phyloP scores from a whole-genome alignment of 2,329 filamentous ascomycete species.

The Raffaelea ambrosiae region DNA sequence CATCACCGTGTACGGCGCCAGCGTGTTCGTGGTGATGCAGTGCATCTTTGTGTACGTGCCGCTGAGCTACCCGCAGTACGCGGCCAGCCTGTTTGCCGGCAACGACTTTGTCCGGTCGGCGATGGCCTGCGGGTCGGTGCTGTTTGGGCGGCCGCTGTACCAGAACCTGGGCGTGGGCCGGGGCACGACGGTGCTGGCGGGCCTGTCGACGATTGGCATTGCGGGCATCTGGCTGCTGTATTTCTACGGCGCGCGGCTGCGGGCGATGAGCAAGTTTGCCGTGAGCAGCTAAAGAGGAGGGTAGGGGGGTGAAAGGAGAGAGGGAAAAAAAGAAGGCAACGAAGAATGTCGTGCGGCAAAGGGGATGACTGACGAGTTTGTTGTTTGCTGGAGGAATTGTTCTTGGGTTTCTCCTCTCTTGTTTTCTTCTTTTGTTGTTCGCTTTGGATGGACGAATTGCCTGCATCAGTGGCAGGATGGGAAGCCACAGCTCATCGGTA shows the following conservation, averaged over 20 bases:
- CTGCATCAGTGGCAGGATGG: too few species aligned
- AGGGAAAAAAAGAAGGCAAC: too few species aligned
- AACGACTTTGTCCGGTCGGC: slow-evolving; percentile 52
- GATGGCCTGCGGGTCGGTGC: slow-evolving; percentile 49
- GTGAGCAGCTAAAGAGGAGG: slow-evolving; percentile 8
- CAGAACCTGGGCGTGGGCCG: slow-evolving; percentile 48
- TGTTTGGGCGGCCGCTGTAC: slow-evolving; percentile 53
- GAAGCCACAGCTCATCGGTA: too few species aligned
- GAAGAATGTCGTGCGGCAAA: too few species aligned
- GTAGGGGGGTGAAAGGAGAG: too few species aligned
- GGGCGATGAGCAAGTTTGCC: slow-evolving; percentile 51
- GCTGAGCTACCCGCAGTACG: slow-evolving; percentile 46
- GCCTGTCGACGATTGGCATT: slow-evolving; percentile 43
- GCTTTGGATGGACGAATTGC: too few species aligned
- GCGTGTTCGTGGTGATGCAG: slow-evolving; percentile 48
- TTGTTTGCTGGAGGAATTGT: too few species aligned
- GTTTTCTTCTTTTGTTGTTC: too few species aligned
- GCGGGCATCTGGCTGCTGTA: slow-evolving; percentile 53
- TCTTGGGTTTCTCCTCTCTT: too few species aligned
- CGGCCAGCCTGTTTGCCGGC: slow-evolving; percentile 50
- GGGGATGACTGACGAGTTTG: too few species aligned
- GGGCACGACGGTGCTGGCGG: slow-evolving; percentile 49
- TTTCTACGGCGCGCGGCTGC: slow-evolving; percentile 44
- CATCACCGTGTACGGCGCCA: slow-evolving; percentile 43
- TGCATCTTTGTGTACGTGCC: slow-evolving; percentile 54